Evolutionary conservation across 257 asterid species (phyloP).

Genomic region (Plantago elongata): DNA sequence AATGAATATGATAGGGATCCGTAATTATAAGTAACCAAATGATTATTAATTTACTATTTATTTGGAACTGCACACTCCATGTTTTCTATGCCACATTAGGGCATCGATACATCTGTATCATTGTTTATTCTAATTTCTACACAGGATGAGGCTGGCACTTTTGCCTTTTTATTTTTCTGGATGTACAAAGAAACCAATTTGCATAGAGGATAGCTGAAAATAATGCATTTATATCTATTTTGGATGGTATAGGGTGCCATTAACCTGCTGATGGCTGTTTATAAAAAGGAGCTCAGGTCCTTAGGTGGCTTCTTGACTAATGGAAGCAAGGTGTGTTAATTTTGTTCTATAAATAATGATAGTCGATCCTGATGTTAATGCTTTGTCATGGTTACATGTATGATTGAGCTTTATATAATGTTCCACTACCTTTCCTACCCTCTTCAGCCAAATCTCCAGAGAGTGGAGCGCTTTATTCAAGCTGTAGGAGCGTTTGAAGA

Average conservation of each 20-base stretch:
- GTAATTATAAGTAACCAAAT: constrained; percentile 4
- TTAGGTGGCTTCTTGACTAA: constrained; percentile 86
- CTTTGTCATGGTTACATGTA: not conserved
- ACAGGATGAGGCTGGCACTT: too few species aligned
- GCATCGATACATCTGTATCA: too few species aligned
- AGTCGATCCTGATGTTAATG: constrained; percentile 6
- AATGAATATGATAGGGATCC: not conserved
- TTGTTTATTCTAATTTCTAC: too few species aligned
- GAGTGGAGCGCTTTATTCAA: constrained; percentile 89
- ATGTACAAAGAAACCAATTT: constrained; percentile 4
- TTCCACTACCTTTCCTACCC: constrained; percentile 9
- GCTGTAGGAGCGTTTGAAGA: constrained; percentile 94
- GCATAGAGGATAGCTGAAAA: constrained; percentile 1
- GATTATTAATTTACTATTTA: constrained; percentile 3
- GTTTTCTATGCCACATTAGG: too few species aligned
- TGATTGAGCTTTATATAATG: constrained; percentile 15
- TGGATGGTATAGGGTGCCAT: constrained; percentile 69
- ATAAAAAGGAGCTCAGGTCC: constrained; percentile 75
- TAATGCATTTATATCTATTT: constrained; percentile 15
- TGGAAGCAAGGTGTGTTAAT: constrained; percentile 65
- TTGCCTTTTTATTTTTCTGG: too few species aligned
- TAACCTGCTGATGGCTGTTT: constrained; percentile 88
- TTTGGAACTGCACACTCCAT: not conserved
- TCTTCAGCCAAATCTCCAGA: constrained; percentile 70
- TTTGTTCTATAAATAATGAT: not conserved